phyloP scores from a whole-genome alignment of 345 rosid genomes.

The Corchorus olitorius region DNA sequence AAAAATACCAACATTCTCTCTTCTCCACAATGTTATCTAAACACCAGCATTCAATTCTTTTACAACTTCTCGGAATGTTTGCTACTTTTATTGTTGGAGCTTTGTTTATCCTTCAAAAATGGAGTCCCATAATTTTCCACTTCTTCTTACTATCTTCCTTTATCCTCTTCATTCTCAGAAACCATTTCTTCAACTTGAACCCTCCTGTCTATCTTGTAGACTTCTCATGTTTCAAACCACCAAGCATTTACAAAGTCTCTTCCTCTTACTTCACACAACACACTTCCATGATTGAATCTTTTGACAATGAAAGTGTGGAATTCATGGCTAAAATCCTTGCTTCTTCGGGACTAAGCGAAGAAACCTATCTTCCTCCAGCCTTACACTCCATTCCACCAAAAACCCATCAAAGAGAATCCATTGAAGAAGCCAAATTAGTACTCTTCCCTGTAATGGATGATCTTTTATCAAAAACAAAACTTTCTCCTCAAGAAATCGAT shows the following conservation, averaged over 20 bases:
- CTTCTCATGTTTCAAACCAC: conserved; percentile 56
- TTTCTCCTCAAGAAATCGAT: conserved; percentile 44
- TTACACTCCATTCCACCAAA: conserved; percentile 55
- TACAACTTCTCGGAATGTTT: conserved; percentile 16
- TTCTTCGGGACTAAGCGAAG: conserved; percentile 48
- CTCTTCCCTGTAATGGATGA: conserved; percentile 50
- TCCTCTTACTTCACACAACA: conserved; percentile 46
- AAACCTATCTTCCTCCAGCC: conserved; percentile 61
- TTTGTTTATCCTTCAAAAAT: conserved; percentile 12
- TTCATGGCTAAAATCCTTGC: conserved; percentile 59
- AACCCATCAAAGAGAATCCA: conserved; percentile 38
- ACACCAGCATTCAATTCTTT: conserved; percentile 16
- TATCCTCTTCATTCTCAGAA: conserved; percentile 12
- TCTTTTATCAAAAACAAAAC: conserved; percentile 44
- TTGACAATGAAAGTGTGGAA: conserved; percentile 43
- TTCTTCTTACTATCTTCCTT: conserved; percentile 21
- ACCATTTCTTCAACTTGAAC: conserved; percentile 13
- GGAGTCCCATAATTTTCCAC: conserved; percentile 27
- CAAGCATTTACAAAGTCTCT: conserved; percentile 40
- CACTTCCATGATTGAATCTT: conserved; percentile 34
- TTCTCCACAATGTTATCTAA: conserved; percentile 14
- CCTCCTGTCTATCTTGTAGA: conserved; percentile 47
- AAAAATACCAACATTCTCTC: background rate
- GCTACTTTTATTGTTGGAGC: conserved; percentile 13
- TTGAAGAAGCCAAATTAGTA: conserved; percentile 49